Percentiles rank a stretch among this genome's conserved stretches.
Conservation (phyloP, 2,329 filamentous ascomycete genomes). For the Neofusicoccum umdonicola region DNA sequence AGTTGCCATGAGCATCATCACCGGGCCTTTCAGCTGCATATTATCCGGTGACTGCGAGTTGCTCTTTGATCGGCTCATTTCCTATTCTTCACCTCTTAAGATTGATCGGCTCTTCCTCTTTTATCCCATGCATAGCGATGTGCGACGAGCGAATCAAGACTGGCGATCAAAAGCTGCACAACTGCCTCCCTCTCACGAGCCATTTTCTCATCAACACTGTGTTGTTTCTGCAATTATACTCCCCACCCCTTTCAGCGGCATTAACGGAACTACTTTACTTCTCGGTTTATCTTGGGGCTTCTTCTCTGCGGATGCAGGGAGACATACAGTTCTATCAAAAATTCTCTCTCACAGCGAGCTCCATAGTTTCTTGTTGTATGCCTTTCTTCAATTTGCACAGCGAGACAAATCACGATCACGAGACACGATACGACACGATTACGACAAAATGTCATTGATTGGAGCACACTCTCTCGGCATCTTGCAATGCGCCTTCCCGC, state of each 20-base stretch:
- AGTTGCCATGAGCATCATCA: too few species aligned
- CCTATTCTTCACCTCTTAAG: neutral
- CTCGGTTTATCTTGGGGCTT: neutral
- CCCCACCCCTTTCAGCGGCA: neutral
- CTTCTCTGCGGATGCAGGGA: neutral
- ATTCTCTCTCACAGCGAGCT: neutral
- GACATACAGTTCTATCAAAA: neutral
- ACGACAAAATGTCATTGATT: too few species aligned
- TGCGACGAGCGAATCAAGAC: neutral
- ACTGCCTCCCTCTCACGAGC: neutral
- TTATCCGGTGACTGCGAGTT: neutral
- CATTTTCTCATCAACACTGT: neutral
- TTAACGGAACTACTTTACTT: neutral
- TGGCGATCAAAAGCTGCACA: neutral
- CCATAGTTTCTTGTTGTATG: neutral
- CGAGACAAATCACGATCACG: neutral
- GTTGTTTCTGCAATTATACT: neutral
- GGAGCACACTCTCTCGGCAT: too few species aligned
- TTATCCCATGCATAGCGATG: conserved; percentile 7
- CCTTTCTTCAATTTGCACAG: neutral
- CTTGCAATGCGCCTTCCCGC: too few species aligned
- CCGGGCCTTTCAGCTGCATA: neutral
- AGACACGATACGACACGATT: too few species aligned
- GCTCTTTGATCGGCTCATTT: neutral
- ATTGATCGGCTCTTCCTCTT: neutral